Percentiles rank a stretch among this genome's conserved stretches.
These are phyloP conservation scores for Colletotrichum camelliae DNA, from an alignment of 2,329 filamentous ascomycete genomes.

Conservation along the genomic window DNA sequence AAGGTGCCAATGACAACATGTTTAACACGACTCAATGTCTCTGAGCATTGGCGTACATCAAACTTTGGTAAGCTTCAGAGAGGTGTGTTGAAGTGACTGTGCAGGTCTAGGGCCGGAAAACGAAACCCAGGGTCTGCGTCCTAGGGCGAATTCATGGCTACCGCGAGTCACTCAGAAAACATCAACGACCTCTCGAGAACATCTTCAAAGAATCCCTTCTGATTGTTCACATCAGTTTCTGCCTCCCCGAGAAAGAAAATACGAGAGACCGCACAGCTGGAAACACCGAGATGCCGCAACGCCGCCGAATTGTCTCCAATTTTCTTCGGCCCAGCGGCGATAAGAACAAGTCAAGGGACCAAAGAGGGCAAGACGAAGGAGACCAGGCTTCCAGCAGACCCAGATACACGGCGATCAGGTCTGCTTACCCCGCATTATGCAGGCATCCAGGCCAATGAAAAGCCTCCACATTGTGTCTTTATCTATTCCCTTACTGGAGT, in stretches of 20 bases:
- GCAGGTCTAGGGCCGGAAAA: neutral
- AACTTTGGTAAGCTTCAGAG: neutral
- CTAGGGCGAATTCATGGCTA: too few relatives aligned
- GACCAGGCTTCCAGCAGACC: neutral
- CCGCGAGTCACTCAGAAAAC: neutral
- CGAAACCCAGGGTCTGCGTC: neutral
- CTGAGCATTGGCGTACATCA: neutral
- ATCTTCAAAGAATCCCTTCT: neutral
- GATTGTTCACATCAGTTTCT: neutral
- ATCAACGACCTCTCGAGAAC: neutral
- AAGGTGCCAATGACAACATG: neutral
- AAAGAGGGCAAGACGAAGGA: neutral
- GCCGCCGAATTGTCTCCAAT: neutral
- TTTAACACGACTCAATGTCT: neutral
- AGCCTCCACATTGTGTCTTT: neutral
- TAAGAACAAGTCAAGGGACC: neutral
- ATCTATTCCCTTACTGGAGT: neutral
- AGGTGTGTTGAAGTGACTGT: neutral
- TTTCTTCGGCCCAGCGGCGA: neutral
- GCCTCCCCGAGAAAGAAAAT: neutral
- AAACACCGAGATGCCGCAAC: constrained; percentile 2
- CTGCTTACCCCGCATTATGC: constrained; percentile 9
- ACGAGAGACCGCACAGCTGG: neutral
- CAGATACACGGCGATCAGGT: neutral
- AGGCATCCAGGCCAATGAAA: neutral